Evolutionary conservation across 331 rosid species (phyloP).

Genomic region (Phaseolus coccineus): DNA sequence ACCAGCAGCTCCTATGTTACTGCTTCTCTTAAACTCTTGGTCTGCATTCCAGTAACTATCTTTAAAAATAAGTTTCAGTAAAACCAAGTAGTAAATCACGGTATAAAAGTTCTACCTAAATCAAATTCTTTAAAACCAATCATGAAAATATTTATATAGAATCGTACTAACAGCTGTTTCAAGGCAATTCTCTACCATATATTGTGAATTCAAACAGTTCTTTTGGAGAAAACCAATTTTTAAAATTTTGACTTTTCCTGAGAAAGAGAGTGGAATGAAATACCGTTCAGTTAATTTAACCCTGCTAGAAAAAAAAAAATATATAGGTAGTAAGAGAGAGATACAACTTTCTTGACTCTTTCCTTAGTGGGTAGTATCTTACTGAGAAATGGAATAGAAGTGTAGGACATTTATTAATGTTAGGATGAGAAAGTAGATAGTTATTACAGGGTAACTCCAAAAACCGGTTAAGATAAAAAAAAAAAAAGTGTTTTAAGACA

Average conservation of each 20-base stretch:
- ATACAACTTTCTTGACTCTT: constrained; percentile 2
- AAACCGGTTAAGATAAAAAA: constrained; percentile 15
- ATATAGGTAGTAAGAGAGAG: not conserved
- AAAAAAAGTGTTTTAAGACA: not conserved
- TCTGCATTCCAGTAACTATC: too few relatives aligned
- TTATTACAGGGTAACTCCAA: constrained; percentile 31
- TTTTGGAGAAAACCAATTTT: too few relatives aligned
- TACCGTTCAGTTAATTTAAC: not conserved
- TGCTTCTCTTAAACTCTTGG: not conserved
- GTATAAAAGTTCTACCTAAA: too few relatives aligned
- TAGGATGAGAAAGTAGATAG: constrained; percentile 43
- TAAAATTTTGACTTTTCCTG: not conserved
- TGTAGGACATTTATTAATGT: constrained; percentile 30
- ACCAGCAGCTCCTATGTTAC: not conserved
- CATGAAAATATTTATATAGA: too few relatives aligned
- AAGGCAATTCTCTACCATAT: too few relatives aligned
- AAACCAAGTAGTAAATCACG: too few relatives aligned
- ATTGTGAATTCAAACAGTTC: not conserved
- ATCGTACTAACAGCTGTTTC: too few relatives aligned
- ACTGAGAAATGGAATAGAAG: not conserved
- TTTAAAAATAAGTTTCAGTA: too few relatives aligned
- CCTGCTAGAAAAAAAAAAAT: not conserved
- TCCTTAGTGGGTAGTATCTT: not conserved
- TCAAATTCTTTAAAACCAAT: too few relatives aligned
- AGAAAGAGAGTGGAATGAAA: not conserved